Percentiles rank a stretch among this genome's conserved stretches.
These are phyloP conservation scores for Penicillium italicum DNA, from an alignment of 2,329 filamentous ascomycete genomes.

Conservation along the genomic window DNA sequence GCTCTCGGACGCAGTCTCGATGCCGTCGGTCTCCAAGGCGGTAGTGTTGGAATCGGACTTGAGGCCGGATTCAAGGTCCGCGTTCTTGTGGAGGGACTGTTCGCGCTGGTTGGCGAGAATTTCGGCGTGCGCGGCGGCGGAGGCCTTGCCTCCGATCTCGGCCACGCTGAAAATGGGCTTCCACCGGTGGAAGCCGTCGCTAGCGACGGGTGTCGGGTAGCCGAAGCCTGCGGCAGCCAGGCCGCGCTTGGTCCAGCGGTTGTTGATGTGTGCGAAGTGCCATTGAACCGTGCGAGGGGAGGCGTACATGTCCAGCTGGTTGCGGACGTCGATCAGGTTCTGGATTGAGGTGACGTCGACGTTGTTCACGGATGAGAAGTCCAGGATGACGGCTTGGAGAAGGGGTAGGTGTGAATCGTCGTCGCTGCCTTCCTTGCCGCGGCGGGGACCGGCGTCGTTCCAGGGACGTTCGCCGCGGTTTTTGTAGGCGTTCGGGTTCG, in stretches of 20 bases:
- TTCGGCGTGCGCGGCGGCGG: constrained; percentile 67
- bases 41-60: constrained; percentile 30
- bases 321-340: constrained; percentile 87
- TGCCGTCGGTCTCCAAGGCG: constrained; percentile 29
- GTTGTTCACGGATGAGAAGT: constrained; percentile 91
- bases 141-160: constrained; percentile 70
- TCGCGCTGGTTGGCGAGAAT: constrained; percentile 57
- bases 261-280: constrained; percentile 93
- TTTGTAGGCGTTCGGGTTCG: constrained; percentile 63
- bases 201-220: constrained; percentile 61
- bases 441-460: constrained; percentile 83
- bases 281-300: constrained; percentile 81
- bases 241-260: constrained; percentile 90
- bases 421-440: constrained; percentile 47
- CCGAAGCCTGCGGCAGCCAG: constrained; percentile 86
- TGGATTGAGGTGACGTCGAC: constrained; percentile 92
- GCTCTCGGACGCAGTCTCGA: constrained; percentile 28
- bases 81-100: constrained; percentile 15
- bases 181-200: constrained; percentile 65
- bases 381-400: constrained; percentile 85
- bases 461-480: constrained; percentile 77
- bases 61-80: constrained; percentile 35
- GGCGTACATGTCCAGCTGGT: constrained; percentile 84
- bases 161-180: constrained; percentile 94
- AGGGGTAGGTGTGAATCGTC: constrained; percentile 57